phyloP scores from a whole-genome alignment of 495 filamentous ascomycete species.

The Penicillium coffeae region DNA sequence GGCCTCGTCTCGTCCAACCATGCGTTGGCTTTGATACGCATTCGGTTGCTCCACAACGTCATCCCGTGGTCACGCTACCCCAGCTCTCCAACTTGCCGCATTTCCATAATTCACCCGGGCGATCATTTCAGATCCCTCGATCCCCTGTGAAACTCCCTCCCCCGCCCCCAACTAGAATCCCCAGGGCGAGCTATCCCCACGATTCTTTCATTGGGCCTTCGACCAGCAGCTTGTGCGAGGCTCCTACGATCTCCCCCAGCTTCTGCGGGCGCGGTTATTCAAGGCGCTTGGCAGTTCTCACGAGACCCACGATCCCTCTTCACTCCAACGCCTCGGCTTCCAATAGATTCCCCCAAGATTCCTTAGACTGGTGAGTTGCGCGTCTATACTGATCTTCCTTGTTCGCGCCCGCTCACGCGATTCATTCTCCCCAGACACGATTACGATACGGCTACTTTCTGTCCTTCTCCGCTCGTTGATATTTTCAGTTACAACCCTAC shows the following conservation, averaged over 20 bases:
- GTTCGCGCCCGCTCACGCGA: background rate
- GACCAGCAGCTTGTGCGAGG: background rate
- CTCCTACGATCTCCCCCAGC: background rate
- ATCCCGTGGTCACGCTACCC: slow-evolving; percentile 36
- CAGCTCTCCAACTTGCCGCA: slow-evolving; percentile 17
- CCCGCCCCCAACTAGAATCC: background rate
- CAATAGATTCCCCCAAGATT: slow-evolving; percentile 14
- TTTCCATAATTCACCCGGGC: slow-evolving; percentile 8
- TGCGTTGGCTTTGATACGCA: slow-evolving; percentile 36
- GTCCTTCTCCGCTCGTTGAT: slow-evolving; percentile 1
- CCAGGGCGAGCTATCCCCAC: background rate
- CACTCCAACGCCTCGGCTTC: slow-evolving; percentile 17
- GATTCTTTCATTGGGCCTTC: background rate
- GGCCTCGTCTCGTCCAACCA: slow-evolving; percentile 21
- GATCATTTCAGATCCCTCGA: slow-evolving; percentile 3
- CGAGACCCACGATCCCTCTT: slow-evolving; percentile 24
- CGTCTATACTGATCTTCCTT: background rate
- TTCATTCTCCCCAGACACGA: slow-evolving; percentile 14
- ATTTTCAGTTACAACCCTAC: background rate
- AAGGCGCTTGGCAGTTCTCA: slow-evolving; percentile 14
- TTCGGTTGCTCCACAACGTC: slow-evolving; percentile 35
- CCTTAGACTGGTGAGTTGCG: slow-evolving; percentile 27
- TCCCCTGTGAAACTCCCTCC: background rate
- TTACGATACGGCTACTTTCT: slow-evolving; percentile 17
- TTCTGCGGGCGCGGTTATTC: slow-evolving; percentile 29